phyloP scores from a whole-genome alignment of 2,329 filamentous ascomycete genomes.

The Mollisiaceae sp. region DNA sequence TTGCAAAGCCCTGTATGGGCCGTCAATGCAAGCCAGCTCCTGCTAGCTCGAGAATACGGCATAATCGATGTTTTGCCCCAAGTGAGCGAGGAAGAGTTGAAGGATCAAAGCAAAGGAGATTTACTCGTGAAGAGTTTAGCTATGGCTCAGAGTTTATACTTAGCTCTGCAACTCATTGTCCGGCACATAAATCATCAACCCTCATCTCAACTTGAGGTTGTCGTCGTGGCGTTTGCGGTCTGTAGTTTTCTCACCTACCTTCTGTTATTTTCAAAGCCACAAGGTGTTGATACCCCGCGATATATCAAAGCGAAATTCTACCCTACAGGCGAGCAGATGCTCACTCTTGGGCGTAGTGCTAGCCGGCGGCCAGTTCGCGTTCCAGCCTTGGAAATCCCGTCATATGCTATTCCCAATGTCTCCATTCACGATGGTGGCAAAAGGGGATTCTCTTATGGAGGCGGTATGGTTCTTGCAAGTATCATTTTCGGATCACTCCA shows the following conservation, averaged over 20 bases:
- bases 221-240: background rate
- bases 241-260: background rate
- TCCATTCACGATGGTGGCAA: too few species aligned
- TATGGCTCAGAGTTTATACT: background rate
- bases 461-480: background rate
- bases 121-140: background rate
- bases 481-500: background rate
- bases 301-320: too few species aligned
- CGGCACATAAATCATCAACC: background rate
- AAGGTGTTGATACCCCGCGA: background rate
- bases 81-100: background rate
- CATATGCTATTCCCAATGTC: too few species aligned
- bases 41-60: background rate
- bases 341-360: too few species aligned
- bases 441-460: too few species aligned
- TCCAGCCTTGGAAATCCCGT: too few species aligned
- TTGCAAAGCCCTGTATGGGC: too few species aligned
- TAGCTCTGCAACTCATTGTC: background rate
- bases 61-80: background rate
- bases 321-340: too few species aligned
- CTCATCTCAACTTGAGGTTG: background rate
- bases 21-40: background rate
- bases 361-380: too few species aligned
- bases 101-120: background rate
- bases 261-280: background rate